A percentile compares a stretch with the other conserved stretches of the same genome.
These are phyloP conservation scores for Alternaria solani DNA, from an alignment of 2,329 filamentous ascomycete species.

Conservation along the genomic window DNA sequence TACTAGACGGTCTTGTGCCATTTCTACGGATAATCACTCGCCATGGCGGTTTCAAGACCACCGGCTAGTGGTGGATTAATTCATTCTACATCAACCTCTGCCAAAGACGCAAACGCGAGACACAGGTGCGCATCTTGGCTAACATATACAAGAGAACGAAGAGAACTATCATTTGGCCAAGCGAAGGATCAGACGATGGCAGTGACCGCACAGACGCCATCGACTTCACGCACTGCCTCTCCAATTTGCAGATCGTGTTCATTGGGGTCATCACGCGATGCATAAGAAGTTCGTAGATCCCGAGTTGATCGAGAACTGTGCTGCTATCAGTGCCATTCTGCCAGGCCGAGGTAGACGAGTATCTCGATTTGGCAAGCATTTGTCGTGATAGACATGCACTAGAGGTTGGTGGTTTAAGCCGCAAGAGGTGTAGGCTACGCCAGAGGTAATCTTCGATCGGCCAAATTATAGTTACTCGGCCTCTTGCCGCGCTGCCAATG, in stretches of 20 bases:
- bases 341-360: conserved; percentile 40
- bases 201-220: conserved; percentile 38
- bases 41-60: no score
- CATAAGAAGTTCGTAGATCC: conserved; percentile 21
- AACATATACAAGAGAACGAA: conserved; percentile 37
- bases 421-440: conserved; percentile 15
- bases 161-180: conserved; percentile 39
- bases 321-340: conserved; percentile 33
- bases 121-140: conserved; percentile 45
- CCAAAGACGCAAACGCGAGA: conserved; percentile 34
- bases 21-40: no score
- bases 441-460: no score
- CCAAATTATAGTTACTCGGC: no score
- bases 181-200: conserved; percentile 25
- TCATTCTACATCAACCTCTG: conserved; percentile 41
- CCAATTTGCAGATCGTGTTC: conserved; percentile 28
- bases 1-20: no score
- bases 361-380: conserved; percentile 45
- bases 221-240: conserved; percentile 34
- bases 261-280: conserved; percentile 26
- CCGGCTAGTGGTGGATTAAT: conserved; percentile 39
- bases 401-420: no score
- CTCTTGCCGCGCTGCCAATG: no score
- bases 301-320: conserved; percentile 29
- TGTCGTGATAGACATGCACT: conserved; percentile 8